Evolutionary conservation across 257 asterid species (phyloP).

Genomic region (Ilex aquifolium): DNA sequence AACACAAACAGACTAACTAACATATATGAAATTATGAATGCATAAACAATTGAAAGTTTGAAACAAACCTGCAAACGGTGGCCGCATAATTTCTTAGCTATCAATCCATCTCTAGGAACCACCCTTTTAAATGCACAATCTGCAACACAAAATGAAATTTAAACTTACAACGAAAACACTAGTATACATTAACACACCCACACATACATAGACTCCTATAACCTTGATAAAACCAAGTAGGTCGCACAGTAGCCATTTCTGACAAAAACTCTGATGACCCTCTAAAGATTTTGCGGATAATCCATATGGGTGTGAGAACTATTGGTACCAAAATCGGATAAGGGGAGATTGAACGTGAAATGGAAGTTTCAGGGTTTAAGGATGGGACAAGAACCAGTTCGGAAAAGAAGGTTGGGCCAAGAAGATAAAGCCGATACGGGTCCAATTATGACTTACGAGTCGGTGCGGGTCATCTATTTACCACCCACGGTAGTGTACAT

Average conservation of each 20-base stretch:
- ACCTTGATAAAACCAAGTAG: slow-evolving; percentile 51
- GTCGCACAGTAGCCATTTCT: slow-evolving; percentile 35
- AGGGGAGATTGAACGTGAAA: neutral
- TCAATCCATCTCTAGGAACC: slow-evolving; percentile 24
- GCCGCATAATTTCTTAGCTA: slow-evolving; percentile 11
- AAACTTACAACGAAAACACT: neutral
- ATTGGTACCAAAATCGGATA: neutral
- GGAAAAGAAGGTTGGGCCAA: neutral
- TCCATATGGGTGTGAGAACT: neutral
- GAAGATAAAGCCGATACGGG: neutral
- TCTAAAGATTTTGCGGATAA: neutral
- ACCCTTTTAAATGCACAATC: slow-evolving; percentile 34
- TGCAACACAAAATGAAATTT: slow-evolving; percentile 12
- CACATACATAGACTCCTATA: too few species aligned
- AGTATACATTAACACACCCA: too few species aligned
- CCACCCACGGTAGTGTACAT: too few species aligned
- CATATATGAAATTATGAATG: too few species aligned
- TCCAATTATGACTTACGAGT: neutral
- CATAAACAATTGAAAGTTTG: too few species aligned
- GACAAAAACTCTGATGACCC: neutral
- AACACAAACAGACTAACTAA: neutral
- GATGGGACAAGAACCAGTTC: neutral
- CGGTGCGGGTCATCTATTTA: neutral
- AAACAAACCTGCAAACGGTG: slow-evolving; percentile 23
- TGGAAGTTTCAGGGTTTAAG: neutral